These are phyloP conservation scores for Colletotrichum destructivum DNA, from an alignment of 2,329 filamentous ascomycete species.

Conservation along the genomic window DNA sequence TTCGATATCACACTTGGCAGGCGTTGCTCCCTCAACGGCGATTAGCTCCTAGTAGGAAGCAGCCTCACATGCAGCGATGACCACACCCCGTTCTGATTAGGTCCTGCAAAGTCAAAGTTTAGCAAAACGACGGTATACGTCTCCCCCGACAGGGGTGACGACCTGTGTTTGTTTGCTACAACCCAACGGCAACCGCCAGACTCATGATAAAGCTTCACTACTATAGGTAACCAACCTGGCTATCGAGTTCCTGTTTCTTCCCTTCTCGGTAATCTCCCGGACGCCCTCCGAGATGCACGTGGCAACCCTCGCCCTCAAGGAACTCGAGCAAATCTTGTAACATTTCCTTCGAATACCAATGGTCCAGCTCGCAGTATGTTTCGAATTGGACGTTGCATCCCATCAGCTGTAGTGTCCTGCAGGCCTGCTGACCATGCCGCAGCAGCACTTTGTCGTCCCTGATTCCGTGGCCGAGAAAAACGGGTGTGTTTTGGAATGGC, in stretches of 20 bases:
- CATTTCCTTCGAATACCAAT: conserved; percentile 63
- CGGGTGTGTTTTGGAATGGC: conserved; percentile 51
- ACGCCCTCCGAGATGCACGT: too few relatives aligned
- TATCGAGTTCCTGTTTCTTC: neutral
- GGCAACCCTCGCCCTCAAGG: conserved; percentile 36
- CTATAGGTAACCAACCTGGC: neutral
- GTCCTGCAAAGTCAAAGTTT: neutral
- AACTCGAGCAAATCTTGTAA: conserved; percentile 55
- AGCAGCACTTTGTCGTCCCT: conserved; percentile 59
- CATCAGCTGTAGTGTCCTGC: conserved; percentile 52
- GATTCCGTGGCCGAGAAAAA: conserved; percentile 63
- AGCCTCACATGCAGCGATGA: neutral
- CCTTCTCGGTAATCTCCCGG: too few relatives aligned
- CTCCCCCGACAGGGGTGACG: too few relatives aligned
- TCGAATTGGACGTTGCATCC: conserved; percentile 54
- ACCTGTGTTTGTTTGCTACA: too few relatives aligned
- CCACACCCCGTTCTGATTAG: too few relatives aligned
- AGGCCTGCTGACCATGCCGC: conserved; percentile 53
- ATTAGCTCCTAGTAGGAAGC: neutral
- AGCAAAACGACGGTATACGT: too few relatives aligned
- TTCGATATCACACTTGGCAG: neutral
- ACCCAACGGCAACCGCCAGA: neutral
- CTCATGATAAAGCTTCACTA: neutral
- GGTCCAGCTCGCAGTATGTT: conserved; percentile 58
- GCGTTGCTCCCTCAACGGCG: neutral